These are phyloP conservation scores for Rosa rugosa DNA, from an alignment of 306 rosid species.

Conservation along the genomic window DNA sequence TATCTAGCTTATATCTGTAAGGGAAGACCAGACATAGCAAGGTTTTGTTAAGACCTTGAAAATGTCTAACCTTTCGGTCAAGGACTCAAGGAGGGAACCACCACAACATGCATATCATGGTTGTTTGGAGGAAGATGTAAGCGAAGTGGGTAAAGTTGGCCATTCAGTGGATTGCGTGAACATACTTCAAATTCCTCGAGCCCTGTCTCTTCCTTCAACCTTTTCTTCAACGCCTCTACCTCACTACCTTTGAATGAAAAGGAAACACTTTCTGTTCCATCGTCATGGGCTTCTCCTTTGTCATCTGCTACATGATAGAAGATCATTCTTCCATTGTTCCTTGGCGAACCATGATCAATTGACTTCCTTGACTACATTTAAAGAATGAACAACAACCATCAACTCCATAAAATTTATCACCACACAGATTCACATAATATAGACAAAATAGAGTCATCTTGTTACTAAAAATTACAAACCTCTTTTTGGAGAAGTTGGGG, in stretches of 20 bases:
- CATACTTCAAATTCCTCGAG: constrained; percentile 57
- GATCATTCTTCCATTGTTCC: constrained; percentile 50
- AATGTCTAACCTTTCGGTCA: constrained; percentile 31
- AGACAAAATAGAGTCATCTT: neutral
- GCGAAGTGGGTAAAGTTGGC: constrained; percentile 70
- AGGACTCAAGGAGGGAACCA: constrained; percentile 55
- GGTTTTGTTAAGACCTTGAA: neutral
- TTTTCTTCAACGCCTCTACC: constrained; percentile 52
- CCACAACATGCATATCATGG: constrained; percentile 60
- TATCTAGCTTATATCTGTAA: neutral
- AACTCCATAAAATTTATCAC: neutral
- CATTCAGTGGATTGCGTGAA: constrained; percentile 68
- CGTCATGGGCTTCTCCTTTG: constrained; percentile 41
- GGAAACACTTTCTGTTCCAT: constrained; percentile 33
- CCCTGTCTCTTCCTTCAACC: constrained; percentile 53
- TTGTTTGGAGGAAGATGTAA: constrained; percentile 88
- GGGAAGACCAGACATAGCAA: neutral
- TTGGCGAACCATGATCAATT: constrained; percentile 14
- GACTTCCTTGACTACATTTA: constrained; percentile 26
- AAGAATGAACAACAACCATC: neutral
- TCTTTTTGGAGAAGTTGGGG: constrained; percentile 17
- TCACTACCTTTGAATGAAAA: constrained; percentile 61
- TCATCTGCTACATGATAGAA: constrained; percentile 58
- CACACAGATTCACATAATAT: neutral
- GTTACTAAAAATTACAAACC: constrained; percentile 40